These are phyloP conservation scores for Dionaea muscipula DNA, from an alignment of 179 eudicot species.

Conservation along the genomic window DNA sequence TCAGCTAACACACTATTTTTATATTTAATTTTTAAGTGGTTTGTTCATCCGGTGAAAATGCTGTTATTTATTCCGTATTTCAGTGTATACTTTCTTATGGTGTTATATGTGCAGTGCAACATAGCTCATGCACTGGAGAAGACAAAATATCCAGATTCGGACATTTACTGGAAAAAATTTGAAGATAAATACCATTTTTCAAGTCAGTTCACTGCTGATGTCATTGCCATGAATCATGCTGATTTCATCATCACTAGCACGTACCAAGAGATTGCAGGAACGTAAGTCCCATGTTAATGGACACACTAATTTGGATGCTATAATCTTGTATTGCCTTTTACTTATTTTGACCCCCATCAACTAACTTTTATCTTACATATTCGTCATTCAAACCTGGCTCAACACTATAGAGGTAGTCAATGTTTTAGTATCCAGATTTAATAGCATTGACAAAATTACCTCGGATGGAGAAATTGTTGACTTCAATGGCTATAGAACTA, in stretches of 20 bases:
- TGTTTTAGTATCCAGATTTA: no score
- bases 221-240: conserved; percentile 66
- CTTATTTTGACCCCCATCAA: no score
- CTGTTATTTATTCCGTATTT: background rate
- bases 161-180: conserved; percentile 58
- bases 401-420: no score
- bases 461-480: no score
- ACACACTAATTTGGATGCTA: no score
- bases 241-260: conserved; percentile 87
- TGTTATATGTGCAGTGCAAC: conserved; percentile 40
- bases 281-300: conserved; percentile 32
- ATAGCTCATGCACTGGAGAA: conserved; percentile 88
- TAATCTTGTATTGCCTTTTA: no score
- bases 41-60: background rate
- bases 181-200: conserved; percentile 79
- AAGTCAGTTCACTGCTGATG: conserved; percentile 72
- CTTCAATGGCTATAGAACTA: no score
- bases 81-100: background rate
- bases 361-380: no score
- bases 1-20: background rate
- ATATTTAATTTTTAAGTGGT: background rate
- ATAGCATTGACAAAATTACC: no score
- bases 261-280: conserved; percentile 83
- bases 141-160: conserved; percentile 85
- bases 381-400: no score